Percentiles rank a stretch among this genome's conserved stretches.
Conservation (phyloP, 1,284 basidiomycete species). For the Golubevia pallescens region DNA sequence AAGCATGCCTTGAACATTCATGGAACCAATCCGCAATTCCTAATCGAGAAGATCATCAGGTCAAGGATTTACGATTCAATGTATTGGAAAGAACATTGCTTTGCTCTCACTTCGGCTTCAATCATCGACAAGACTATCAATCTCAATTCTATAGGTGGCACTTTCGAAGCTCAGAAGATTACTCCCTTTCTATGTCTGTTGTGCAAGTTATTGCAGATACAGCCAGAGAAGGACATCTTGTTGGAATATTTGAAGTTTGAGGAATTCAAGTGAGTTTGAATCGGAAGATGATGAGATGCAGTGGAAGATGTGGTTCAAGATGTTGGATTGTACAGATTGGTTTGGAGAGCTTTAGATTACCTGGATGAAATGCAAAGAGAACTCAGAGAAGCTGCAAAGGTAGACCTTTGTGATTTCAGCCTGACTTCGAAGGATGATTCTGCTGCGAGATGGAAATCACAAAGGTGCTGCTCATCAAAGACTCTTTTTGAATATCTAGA, state of each 20-base stretch:
- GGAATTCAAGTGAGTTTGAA: constrained; percentile 86
- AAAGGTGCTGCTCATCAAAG: too few relatives aligned
- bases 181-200: constrained; percentile 78
- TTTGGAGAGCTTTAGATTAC: neutral
- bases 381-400: too few relatives aligned
- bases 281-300: too few relatives aligned
- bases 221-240: constrained; percentile 94
- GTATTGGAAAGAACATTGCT: constrained; percentile 85
- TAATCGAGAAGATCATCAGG: constrained; percentile 95
- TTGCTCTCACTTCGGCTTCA: constrained; percentile 74
- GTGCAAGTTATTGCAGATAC: constrained; percentile 92
- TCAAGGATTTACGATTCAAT: constrained; percentile 92
- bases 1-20: constrained; percentile 43
- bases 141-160: constrained; percentile 84
- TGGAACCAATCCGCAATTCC: constrained; percentile 71
- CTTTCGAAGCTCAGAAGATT: constrained; percentile 38
- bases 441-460: too few relatives aligned
- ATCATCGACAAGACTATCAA: constrained; percentile 91
- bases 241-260: constrained; percentile 91
- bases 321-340: too few relatives aligned
- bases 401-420: too few relatives aligned
- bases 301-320: too few relatives aligned
- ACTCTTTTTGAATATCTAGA: too few relatives aligned
- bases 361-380: too few relatives aligned
- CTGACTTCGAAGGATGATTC: too few relatives aligned